A percentile compares a stretch with the other conserved stretches of the same genome.
phyloP scores from a whole-genome alignment of 768 basidiomycete genomes.

The Boletus sp. region DNA sequence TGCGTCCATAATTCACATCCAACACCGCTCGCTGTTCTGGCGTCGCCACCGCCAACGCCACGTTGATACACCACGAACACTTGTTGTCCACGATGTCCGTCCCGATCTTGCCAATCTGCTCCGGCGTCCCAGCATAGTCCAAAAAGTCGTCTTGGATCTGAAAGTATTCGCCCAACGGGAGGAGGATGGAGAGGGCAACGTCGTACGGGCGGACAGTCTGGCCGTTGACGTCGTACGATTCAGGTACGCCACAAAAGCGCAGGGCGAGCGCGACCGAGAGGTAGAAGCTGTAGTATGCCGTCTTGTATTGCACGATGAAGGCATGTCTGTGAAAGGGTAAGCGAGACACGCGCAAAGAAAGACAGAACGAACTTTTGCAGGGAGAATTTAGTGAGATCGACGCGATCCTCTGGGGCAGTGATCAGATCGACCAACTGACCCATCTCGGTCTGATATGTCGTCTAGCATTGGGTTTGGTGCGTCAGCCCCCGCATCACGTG shows the following conservation, averaged over 20 bases:
- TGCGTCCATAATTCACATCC: constrained; percentile 68
- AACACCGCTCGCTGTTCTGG: constrained; percentile 57
- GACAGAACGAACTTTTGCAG: constrained; percentile 60
- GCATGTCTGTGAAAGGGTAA: constrained; percentile 55
- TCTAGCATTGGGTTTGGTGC: no score
- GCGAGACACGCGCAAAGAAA: not conserved
- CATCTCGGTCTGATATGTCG: constrained; percentile 89
- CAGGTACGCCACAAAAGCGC: constrained; percentile 68
- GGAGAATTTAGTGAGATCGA: constrained; percentile 88
- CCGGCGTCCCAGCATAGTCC: constrained; percentile 87
- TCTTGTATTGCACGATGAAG: constrained; percentile 96
- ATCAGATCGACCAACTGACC: constrained; percentile 96
- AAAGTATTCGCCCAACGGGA: constrained; percentile 97
- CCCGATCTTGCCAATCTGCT: constrained; percentile 93
- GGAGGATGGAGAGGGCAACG: constrained; percentile 73
- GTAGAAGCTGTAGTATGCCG: constrained; percentile 97
- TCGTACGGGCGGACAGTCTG: constrained; percentile 60
- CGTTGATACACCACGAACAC: constrained; percentile 95
- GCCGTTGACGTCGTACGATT: constrained; percentile 41
- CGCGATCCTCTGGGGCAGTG: constrained; percentile 87
- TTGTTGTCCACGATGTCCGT: constrained; percentile 99
- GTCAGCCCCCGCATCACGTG: not conserved
- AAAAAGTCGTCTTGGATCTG: constrained; percentile 98
- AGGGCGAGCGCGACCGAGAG: constrained; percentile 96
- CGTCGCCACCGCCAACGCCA: constrained; percentile 61